These are phyloP conservation scores for Parafenestella ontariensis DNA, from an alignment of 2,329 filamentous ascomycete species.

Conservation along the genomic window DNA sequence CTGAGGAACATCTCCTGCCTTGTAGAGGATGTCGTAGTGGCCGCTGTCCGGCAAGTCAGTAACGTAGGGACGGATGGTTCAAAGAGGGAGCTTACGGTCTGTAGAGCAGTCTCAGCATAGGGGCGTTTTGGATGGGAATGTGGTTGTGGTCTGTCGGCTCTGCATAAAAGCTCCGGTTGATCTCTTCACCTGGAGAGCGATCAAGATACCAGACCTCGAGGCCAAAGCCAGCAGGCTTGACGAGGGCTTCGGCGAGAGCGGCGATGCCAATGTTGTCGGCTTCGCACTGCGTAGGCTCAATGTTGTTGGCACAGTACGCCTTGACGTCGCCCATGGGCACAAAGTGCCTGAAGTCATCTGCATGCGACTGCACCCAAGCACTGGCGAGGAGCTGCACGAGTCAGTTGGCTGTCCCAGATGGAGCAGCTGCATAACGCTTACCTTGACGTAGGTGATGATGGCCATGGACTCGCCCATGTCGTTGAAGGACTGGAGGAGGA, in stretches of 20 bases:
- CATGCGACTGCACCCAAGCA: conserved; percentile 81
- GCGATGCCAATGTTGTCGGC: conserved; percentile 90
- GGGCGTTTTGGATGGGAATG: conserved; percentile 52
- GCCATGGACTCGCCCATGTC: conserved; percentile 69
- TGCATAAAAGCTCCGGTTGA: conserved; percentile 71
- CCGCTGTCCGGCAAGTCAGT: conserved; percentile 59
- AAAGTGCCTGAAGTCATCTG: conserved; percentile 74
- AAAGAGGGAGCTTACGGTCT: conserved; percentile 60
- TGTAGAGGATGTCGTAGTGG: conserved; percentile 95
- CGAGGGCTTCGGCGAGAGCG: conserved; percentile 77
- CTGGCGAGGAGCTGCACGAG: conserved; percentile 74
- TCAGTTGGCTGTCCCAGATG: conserved; percentile 13
- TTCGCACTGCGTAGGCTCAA: conserved; percentile 80
- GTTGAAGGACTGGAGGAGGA: conserved; percentile 76
- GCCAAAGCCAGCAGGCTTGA: conserved; percentile 78
- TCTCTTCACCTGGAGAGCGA: conserved; percentile 77
- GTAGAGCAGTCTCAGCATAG: conserved; percentile 74
- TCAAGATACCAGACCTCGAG: conserved; percentile 93
- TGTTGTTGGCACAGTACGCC: conserved; percentile 71
- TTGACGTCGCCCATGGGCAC: conserved; percentile 65
- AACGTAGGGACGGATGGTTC: neutral
- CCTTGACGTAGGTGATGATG: conserved; percentile 84
- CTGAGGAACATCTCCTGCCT: conserved; percentile 59
- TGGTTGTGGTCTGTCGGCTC: conserved; percentile 58
- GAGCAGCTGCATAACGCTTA: conserved; percentile 40